phyloP scores from a whole-genome alignment of 108 stramenopile species.

The Epipyxis sp. region DNA sequence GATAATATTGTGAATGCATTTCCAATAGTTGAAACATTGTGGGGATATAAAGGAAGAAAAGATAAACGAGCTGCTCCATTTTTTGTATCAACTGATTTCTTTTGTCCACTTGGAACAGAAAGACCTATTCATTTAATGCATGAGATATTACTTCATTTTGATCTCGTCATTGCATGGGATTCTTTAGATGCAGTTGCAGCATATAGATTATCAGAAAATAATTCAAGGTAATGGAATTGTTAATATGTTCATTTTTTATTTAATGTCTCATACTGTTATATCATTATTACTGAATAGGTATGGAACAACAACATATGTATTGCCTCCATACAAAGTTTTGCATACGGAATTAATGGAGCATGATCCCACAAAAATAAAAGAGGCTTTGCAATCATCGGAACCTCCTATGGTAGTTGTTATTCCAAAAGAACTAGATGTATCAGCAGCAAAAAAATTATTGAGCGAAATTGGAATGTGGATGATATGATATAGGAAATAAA shows the following conservation, averaged over 20 bases:
- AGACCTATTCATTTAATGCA: slow-evolving; percentile 19
- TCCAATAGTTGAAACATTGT: slow-evolving; percentile 9
- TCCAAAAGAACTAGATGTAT: neutral
- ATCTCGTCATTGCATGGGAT: slow-evolving; percentile 22
- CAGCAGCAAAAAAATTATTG: too few species aligned
- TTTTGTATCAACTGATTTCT: slow-evolving; percentile 26
- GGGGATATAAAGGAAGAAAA: slow-evolving; percentile 15
- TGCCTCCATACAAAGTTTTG: slow-evolving; percentile 1
- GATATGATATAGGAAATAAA: too few species aligned
- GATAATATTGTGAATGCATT: slow-evolving; percentile 19
- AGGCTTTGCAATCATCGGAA: neutral
- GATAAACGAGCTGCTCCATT: slow-evolving; percentile 24
- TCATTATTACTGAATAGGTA: slow-evolving; percentile 17
- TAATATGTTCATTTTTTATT: too few species aligned
- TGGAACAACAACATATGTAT: slow-evolving; percentile 13
- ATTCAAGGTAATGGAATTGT: too few species aligned
- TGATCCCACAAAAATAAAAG: neutral
- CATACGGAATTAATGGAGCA: neutral
- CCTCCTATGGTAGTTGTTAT: slow-evolving; percentile 3
- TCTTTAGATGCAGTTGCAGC: slow-evolving; percentile 19
- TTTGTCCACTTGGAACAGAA: neutral
- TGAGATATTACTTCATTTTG: slow-evolving; percentile 18
- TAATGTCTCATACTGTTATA: neutral
- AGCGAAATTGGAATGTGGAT: too few species aligned
- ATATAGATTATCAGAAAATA: slow-evolving; percentile 25